phyloP scores from a whole-genome alignment of 1,284 basidiomycete genomes.

The Mycosarcoma maydis region DNA sequence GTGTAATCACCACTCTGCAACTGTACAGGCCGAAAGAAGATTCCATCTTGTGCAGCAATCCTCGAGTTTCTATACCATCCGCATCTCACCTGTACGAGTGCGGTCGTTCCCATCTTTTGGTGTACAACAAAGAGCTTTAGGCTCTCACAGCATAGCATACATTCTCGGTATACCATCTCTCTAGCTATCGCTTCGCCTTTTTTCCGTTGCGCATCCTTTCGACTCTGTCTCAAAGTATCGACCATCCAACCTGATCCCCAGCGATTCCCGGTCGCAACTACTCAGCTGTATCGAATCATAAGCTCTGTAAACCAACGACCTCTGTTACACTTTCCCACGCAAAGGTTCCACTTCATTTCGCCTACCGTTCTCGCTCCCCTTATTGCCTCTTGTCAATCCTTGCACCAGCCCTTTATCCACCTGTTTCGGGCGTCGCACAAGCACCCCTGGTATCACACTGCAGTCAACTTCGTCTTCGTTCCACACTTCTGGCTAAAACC shows the following conservation, averaged over 20 bases:
- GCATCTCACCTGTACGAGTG: not conserved
- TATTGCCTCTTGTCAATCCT: not conserved
- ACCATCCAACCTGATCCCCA: not conserved
- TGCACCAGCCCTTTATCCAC: not conserved
- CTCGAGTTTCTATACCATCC: slow-evolving; percentile 22
- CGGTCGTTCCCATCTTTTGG: not conserved
- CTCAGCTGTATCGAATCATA: not conserved
- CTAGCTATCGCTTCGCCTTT: not conserved
- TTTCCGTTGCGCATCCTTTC: not conserved
- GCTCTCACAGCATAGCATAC: slow-evolving; percentile 4
- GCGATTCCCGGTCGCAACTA: no score
- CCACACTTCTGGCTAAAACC: slow-evolving; percentile 4
- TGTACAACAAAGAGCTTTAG: slow-evolving; percentile 14
- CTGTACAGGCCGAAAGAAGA: not conserved
- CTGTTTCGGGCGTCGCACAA: not conserved
- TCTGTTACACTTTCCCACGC: not conserved
- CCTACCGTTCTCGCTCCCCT: not conserved
- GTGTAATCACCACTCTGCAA: no score
- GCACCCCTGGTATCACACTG: no score
- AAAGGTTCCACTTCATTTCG: slow-evolving; percentile 8
- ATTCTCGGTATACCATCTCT: slow-evolving; percentile 6
- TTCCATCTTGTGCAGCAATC: not conserved
- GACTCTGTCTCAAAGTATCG: not conserved
- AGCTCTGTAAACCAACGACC: not conserved
- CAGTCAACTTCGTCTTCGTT: no score